Evolutionary conservation across 495 filamentous ascomycete genomes (phyloP).

Genomic region (Podospora anserina): DNA sequence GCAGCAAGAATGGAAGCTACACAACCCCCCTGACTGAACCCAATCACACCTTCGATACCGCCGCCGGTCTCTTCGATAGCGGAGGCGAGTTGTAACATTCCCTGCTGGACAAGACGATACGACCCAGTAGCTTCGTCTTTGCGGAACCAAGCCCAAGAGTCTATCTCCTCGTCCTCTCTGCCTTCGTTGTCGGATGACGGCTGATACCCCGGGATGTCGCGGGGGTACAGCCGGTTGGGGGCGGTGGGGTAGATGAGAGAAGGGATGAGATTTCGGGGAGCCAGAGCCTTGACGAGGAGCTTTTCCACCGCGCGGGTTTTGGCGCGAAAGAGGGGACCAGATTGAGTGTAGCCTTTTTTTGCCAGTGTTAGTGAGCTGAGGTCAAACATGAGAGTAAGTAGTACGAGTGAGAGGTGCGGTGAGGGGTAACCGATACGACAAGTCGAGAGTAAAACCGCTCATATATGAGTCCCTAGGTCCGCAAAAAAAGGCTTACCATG

Average conservation of each 20-base stretch:
- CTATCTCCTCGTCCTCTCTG: constrained; percentile 42
- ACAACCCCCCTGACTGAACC: constrained; percentile 70
- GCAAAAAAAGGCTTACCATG: constrained; percentile 42
- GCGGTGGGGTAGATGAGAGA: constrained; percentile 62
- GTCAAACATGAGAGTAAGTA: background rate
- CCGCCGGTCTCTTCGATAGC: constrained; percentile 39
- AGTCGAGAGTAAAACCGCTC: background rate
- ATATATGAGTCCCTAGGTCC: background rate
- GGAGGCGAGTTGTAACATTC: constrained; percentile 57
- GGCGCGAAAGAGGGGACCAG: constrained; percentile 76
- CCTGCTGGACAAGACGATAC: constrained; percentile 65
- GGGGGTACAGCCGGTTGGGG: constrained; percentile 55
- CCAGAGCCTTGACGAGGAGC: constrained; percentile 68
- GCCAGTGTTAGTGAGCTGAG: constrained; percentile 10
- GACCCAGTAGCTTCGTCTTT: constrained; percentile 55
- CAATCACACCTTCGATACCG: constrained; percentile 66
- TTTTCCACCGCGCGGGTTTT: constrained; percentile 89
- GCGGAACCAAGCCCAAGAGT: constrained; percentile 83
- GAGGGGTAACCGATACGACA: background rate
- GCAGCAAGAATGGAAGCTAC: constrained; percentile 58
- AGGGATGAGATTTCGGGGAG: constrained; percentile 51
- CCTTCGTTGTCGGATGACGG: constrained; percentile 32
- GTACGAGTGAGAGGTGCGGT: background rate
- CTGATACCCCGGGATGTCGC: constrained; percentile 70
- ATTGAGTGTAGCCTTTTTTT: constrained; percentile 78